Evolutionary conservation across 1,139 yeast species (phyloP).

Genomic region (Sugiyamaella novakii): DNA sequence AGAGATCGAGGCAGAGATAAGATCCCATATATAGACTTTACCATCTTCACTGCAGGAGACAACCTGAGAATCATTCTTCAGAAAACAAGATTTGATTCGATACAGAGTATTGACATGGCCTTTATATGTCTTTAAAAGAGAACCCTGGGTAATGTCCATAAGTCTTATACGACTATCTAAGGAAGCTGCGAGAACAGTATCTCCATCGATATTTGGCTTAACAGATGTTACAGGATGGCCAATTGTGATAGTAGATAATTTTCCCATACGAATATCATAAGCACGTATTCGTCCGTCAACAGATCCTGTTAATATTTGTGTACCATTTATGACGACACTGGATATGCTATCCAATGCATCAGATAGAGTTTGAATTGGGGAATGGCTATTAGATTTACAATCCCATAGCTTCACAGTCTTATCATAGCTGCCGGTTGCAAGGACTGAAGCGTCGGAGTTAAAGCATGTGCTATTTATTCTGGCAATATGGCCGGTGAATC

Average conservation of each 20-base stretch:
- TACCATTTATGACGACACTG: constrained; percentile 32
- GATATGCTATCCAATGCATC: constrained; percentile 44
- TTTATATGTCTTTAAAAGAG: constrained; percentile 32
- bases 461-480: constrained; percentile 40
- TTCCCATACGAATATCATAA: constrained; percentile 42
- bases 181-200: constrained; percentile 34
- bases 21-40: constrained; percentile 83
- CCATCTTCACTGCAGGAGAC: constrained; percentile 92
- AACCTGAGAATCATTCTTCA: constrained; percentile 64
- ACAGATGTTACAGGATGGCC: constrained; percentile 41
- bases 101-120: constrained; percentile 39
- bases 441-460: constrained; percentile 36
- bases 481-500: constrained; percentile 41
- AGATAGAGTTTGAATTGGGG: constrained; percentile 41
- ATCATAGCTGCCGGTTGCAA: constrained; percentile 42
- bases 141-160: constrained; percentile 36
- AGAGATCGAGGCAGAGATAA: constrained; percentile 57
- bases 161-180: constrained; percentile 37
- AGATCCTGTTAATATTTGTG: constrained; percentile 41
- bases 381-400: constrained; percentile 29
- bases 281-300: constrained; percentile 41
- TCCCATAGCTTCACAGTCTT: constrained; percentile 45
- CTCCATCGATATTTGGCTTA: constrained; percentile 28
- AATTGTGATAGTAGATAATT: constrained; percentile 36
- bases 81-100: constrained; percentile 34